Conservation (phyloP, 768 basidiomycete species). For the Mycena metata region DNA sequence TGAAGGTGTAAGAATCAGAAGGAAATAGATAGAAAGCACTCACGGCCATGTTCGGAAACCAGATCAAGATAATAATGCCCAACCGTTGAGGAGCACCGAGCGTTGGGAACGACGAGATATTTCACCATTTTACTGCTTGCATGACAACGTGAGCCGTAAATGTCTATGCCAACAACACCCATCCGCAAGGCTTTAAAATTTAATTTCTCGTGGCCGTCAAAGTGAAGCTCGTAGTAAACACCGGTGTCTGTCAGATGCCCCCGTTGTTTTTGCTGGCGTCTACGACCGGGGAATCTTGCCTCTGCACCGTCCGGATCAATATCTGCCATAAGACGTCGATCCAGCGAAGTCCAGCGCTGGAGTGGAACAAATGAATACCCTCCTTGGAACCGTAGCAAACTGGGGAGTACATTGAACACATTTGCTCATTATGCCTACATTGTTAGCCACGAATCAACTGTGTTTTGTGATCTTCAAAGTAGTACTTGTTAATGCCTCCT, state of each 20-base stretch:
- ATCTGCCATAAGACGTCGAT: background rate
- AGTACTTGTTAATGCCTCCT: too few relatives aligned
- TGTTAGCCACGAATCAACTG: conserved; percentile 7
- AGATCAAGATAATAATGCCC: conserved; percentile 9
- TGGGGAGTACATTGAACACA: conserved; percentile 13
- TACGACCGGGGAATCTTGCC: background rate
- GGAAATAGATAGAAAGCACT: background rate
- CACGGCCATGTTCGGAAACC: background rate
- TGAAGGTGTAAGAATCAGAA: background rate
- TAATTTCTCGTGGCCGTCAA: conserved; percentile 43
- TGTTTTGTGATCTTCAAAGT: conserved; percentile 17
- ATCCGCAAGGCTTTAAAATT: conserved; percentile 40
- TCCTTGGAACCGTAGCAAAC: conserved; percentile 13
- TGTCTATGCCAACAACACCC: conserved; percentile 40
- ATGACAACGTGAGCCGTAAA: conserved; percentile 43
- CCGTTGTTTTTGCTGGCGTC: background rate
- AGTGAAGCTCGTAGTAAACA: conserved; percentile 36
- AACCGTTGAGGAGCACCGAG: conserved; percentile 9
- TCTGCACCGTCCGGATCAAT: conserved; percentile 1
- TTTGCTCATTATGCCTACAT: conserved; percentile 23
- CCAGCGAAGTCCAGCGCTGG: conserved; percentile 25
- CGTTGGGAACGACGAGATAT: conserved; percentile 36
- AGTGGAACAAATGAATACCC: conserved; percentile 29
- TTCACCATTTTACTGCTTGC: conserved; percentile 16
- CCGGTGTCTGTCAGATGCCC: conserved; percentile 4